Base-by-base conservation (phyloP, 2,329 filamentous ascomycete genomes). In the Arthrobotrys megalospora region DNA sequence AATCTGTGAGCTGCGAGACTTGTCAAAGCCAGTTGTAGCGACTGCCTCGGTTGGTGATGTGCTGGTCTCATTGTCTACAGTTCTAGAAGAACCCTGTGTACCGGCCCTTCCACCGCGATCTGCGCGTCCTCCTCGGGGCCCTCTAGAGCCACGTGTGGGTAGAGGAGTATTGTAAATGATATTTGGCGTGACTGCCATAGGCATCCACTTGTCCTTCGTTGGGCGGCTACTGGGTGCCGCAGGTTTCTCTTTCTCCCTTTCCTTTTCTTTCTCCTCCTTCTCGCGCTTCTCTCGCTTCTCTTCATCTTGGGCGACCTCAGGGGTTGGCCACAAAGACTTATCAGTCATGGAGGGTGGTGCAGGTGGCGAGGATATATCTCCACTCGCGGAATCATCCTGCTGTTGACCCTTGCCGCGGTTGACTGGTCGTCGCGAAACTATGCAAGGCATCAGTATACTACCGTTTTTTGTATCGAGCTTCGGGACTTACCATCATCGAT, bases 81-180 rank as follows among this genome's bases (percentile, higher is more conserved):
- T 81, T 50, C 77, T 83, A 81, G 76, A 86, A 84, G 79, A 63
- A 80, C 83, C 73, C 82, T 82, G 73, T 88, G 87, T 67, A 50
- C 45, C 60, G 11, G 38, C 47, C 80, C 88, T 85, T 75, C 89
- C 87, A 81, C 88, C 88, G 82, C 90, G 88, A 69, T 87, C 85
- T 66, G 87, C 85, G 81, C 88, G 86, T 78, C 89, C 88, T 66
- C 88, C 88, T 81, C 88, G 86, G 71, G 88, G 86, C 63, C 86
- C 85, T 79, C 85, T 83, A 28, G 83, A 79, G 43, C 43, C 82
- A 48, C 84, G 83, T 36, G 81, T 84, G n/a, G 91, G 90, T 47
- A 97, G 84, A 32, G 92, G 93, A 0, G 96, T 97, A 83, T 93
- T 92, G 85, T 97, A 98, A 73, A 91, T 91, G 60, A 96, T 93